phyloP scores from a whole-genome alignment of 78 protist species.

The Bodo saltans region DNA sequence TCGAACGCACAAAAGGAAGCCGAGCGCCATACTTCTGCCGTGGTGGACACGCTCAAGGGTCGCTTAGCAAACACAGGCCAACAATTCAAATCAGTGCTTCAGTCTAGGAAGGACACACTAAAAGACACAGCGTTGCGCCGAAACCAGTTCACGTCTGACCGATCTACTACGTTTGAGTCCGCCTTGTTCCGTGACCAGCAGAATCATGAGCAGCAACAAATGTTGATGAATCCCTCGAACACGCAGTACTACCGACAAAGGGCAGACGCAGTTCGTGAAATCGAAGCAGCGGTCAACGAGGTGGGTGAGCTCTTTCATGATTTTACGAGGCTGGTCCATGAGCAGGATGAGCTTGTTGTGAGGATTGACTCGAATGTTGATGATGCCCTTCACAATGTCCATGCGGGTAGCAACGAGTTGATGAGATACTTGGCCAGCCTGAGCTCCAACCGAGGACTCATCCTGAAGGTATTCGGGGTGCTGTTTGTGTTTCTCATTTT shows the following conservation, averaged over 20 bases:
- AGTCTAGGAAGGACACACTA: background rate
- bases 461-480: slow-evolving; percentile 25
- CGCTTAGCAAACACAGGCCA: background rate
- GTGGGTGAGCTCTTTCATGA: slow-evolving; percentile 23
- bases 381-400: slow-evolving; percentile 9
- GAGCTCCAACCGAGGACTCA: slow-evolving; percentile 17
- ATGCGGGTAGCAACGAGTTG: background rate
- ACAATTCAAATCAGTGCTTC: background rate
- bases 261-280: slow-evolving; percentile 2
- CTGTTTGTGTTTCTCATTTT: slow-evolving; percentile 24
- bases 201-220: background rate
- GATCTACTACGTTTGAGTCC: background rate
- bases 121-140: background rate
- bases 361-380: slow-evolving; percentile 32
- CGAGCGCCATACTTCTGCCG: background rate
- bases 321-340: slow-evolving; percentile 8
- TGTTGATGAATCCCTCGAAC: background rate
- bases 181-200: slow-evolving; percentile 11
- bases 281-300: slow-evolving; percentile 18
- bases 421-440: background rate
- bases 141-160: background rate
- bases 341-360: slow-evolving; percentile 32
- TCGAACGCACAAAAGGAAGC: no score
- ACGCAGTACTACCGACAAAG: slow-evolving; percentile 5
- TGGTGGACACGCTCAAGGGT: background rate